These are phyloP conservation scores for Lentinula lateritia DNA, from an alignment of 768 basidiomycete genomes.

Conservation along the genomic window DNA sequence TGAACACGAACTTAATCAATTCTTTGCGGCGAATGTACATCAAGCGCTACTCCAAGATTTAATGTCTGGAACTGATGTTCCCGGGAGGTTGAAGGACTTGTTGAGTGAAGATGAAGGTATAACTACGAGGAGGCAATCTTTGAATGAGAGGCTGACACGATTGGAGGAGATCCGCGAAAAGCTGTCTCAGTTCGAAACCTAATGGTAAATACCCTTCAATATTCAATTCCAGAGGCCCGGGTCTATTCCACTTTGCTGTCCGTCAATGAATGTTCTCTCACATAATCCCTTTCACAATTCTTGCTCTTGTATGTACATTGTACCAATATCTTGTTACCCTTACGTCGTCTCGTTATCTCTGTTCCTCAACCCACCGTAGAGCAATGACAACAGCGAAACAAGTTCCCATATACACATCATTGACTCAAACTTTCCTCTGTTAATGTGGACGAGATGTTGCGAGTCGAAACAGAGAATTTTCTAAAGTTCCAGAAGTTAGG, in stretches of 20 bases:
- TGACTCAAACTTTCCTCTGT: conserved; percentile 17
- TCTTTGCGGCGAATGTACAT: conserved; percentile 29
- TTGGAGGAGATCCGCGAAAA: conserved; percentile 28
- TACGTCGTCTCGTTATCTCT: background rate
- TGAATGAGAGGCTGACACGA: conserved; percentile 20
- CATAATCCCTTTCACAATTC: too few species aligned
- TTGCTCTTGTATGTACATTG: too few species aligned
- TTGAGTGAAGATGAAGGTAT: conserved; percentile 35
- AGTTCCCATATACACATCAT: conserved; percentile 23
- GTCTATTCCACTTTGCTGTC: too few species aligned
- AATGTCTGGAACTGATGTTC: conserved; percentile 12
- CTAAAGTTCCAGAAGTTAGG: background rate
- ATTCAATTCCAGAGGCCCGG: too few species aligned
- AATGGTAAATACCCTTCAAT: too few species aligned
- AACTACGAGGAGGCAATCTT: conserved; percentile 20
- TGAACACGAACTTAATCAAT: conserved; percentile 37
- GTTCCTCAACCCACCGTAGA: conserved; percentile 5
- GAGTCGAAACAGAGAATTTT: background rate
- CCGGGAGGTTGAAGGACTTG: conserved; percentile 21
- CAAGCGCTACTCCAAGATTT: conserved; percentile 27
- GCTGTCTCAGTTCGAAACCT: conserved; percentile 11
- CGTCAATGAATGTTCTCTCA: too few species aligned
- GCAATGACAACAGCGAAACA: conserved; percentile 22
- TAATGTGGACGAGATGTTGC: conserved; percentile 16
- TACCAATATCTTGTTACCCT: too few species aligned